phyloP scores from a whole-genome alignment of 2,329 filamentous ascomycete species.

The Aspergillus oerlinghausenensis region DNA sequence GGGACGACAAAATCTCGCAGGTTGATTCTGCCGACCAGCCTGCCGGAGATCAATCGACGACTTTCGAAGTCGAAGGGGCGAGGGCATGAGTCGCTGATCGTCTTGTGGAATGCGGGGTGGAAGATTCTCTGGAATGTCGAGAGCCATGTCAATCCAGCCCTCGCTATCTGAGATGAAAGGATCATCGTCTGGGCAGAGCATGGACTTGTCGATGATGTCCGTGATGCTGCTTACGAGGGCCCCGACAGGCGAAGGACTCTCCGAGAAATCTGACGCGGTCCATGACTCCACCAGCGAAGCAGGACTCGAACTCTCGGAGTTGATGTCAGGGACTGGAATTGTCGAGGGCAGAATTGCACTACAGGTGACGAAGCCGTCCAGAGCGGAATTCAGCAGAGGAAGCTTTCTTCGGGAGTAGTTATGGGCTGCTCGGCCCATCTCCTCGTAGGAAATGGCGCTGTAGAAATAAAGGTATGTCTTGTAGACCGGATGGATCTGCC shows the following conservation, averaged over 20 bases:
- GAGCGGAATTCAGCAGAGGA: slow-evolving; percentile 36
- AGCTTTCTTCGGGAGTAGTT: slow-evolving; percentile 44
- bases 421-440: slow-evolving; percentile 44
- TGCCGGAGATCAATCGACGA: slow-evolving; percentile 1
- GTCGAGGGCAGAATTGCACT: slow-evolving; percentile 22
- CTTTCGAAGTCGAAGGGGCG: slow-evolving; percentile 25
- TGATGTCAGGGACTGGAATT: slow-evolving; percentile 1
- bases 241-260: slow-evolving; percentile 9
- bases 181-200: slow-evolving; percentile 17
- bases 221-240: slow-evolving; percentile 21
- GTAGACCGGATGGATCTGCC: slow-evolving; percentile 32
- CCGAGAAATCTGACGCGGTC: slow-evolving; percentile 7
- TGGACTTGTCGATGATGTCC: slow-evolving; percentile 24
- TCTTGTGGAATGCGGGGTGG: slow-evolving; percentile 7
- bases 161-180: slow-evolving; percentile 22
- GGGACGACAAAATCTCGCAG: slow-evolving; percentile 7
- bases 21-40: not conserved
- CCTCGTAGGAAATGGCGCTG: slow-evolving; percentile 43
- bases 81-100: slow-evolving; percentile 17
- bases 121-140: not conserved
- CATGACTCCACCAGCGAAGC: slow-evolving; percentile 3
- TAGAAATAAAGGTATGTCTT: slow-evolving; percentile 45
- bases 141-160: not conserved
- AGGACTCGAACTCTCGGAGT: not conserved
- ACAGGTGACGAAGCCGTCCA: slow-evolving; percentile 36